These are phyloP conservation scores for Tylopilus balloui DNA, from an alignment of 768 basidiomycete genomes.

Conservation along the genomic window DNA sequence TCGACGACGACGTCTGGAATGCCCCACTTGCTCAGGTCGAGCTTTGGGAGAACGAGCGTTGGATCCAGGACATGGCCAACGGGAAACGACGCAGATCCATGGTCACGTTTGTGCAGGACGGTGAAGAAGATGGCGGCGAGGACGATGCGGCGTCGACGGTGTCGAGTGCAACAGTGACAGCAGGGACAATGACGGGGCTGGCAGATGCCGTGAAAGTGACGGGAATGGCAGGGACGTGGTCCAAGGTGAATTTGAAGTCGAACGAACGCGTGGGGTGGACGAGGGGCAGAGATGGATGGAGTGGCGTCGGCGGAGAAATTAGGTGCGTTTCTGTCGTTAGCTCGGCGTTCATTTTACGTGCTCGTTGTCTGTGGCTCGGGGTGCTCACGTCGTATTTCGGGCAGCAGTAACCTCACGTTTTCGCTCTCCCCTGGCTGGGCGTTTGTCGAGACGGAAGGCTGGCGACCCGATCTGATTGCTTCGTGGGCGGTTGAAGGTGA, in stretches of 20 bases:
- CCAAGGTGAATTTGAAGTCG: slow-evolving; percentile 10
- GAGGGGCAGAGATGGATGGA: slow-evolving; percentile 15
- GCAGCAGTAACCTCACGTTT: slow-evolving; percentile 77
- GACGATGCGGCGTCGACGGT: slow-evolving; percentile 6
- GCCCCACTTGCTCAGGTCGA: slow-evolving; percentile 65
- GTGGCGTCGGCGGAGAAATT: slow-evolving; percentile 11
- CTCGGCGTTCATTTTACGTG: not conserved
- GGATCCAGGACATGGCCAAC: slow-evolving; percentile 26
- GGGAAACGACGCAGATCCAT: slow-evolving; percentile 4
- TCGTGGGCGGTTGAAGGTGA: slow-evolving; percentile 42
- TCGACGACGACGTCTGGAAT: slow-evolving; percentile 61
- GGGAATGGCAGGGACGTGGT: slow-evolving; percentile 6
- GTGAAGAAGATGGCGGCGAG: slow-evolving; percentile 9
- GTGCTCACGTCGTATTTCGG: slow-evolving; percentile 17
- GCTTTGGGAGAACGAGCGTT: slow-evolving; percentile 79
- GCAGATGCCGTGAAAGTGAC: not conserved
- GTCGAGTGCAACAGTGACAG: not conserved
- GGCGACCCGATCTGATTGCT: slow-evolving; percentile 62
- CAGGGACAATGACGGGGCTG: not conserved
- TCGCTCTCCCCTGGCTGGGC: slow-evolving; percentile 70
- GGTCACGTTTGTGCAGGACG: slow-evolving; percentile 1
- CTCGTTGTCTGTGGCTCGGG: not conserved
- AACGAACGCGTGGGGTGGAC: slow-evolving; percentile 11
- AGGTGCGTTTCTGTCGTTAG: not conserved
- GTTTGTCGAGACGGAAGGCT: slow-evolving; percentile 74